Percentiles rank a stretch among this genome's conserved stretches.
Conservation (phyloP, 2,329 filamentous ascomycete species). For the Exophiala lecanii-corni region DNA sequence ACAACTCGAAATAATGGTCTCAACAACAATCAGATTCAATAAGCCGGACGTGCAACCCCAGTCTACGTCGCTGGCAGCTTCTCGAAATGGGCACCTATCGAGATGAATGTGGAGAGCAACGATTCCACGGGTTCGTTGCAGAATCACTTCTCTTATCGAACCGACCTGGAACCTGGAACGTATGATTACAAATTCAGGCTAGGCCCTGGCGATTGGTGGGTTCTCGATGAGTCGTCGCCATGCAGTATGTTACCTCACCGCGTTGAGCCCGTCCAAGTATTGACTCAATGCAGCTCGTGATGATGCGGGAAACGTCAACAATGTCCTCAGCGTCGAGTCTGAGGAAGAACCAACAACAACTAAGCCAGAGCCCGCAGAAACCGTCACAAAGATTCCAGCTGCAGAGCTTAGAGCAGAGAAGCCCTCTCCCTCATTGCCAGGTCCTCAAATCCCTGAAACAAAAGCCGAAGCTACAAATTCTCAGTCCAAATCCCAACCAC, state of each 20-base stretch:
- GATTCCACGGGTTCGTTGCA: constrained; percentile 46
- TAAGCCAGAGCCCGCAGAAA: not conserved
- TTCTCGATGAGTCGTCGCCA: constrained; percentile 58
- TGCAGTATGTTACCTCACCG: constrained; percentile 46
- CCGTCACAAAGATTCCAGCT: too few relatives aligned
- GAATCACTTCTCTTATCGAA: constrained; percentile 53
- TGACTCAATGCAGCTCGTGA: constrained; percentile 41
- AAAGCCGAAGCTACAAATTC: too few relatives aligned
- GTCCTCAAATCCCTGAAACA: too few relatives aligned
- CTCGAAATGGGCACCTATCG: constrained; percentile 61
- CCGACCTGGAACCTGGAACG: constrained; percentile 53
- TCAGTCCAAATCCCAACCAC: not conserved
- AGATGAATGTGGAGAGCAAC: constrained; percentile 55
- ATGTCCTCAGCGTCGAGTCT: constrained; percentile 32
- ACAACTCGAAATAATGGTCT: too few relatives aligned
- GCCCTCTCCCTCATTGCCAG: too few relatives aligned
- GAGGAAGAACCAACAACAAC: constrained; percentile 5
- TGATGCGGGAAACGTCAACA: constrained; percentile 51
- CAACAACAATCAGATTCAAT: constrained; percentile 58
- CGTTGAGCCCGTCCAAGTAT: not conserved
- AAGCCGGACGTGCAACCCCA: constrained; percentile 59
- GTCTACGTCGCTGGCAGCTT: constrained; percentile 68
- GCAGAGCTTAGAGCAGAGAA: too few relatives aligned
- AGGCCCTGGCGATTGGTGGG: constrained; percentile 65
- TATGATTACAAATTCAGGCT: constrained; percentile 73